phyloP scores from a whole-genome alignment of 2,329 filamentous ascomycete species.

The Diaporthe caulivora region DNA sequence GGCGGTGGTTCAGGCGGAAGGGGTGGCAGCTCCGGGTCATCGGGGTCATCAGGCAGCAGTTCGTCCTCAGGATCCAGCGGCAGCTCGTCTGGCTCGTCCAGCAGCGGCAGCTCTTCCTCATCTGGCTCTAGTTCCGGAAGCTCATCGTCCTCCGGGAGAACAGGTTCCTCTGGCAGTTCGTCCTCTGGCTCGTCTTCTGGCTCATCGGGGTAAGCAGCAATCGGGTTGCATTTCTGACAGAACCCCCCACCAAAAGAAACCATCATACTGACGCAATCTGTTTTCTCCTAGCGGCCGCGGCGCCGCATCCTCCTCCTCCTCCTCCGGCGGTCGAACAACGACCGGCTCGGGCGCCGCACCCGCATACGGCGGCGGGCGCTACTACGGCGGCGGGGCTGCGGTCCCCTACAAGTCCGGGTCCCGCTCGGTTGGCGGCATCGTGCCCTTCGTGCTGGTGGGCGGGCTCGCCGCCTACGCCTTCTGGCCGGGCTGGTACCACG shows the following conservation, averaged over 20 bases:
- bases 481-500: constrained; percentile 76
- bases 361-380: constrained; percentile 71
- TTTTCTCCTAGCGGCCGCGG: constrained; percentile 40
- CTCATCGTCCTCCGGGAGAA: constrained; percentile 47
- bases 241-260: background rate
- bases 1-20: constrained; percentile 67
- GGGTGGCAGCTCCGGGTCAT: constrained; percentile 50
- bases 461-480: constrained; percentile 61
- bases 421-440: constrained; percentile 61
- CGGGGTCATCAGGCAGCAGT: constrained; percentile 42
- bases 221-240: background rate
- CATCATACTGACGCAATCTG: background rate
- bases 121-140: constrained; percentile 39
- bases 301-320: constrained; percentile 51
- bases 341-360: constrained; percentile 70
- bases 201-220: constrained; percentile 16
- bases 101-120: constrained; percentile 25
- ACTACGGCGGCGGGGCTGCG: constrained; percentile 75
- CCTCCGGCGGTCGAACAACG: constrained; percentile 64
- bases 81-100: constrained; percentile 20
- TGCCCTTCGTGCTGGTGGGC: constrained; percentile 63
- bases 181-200: background rate
- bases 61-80: constrained; percentile 39
- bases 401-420: constrained; percentile 72
- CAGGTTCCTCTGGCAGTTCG: constrained; percentile 25